phyloP scores from a whole-genome alignment of 805 yeast species.

The Phaffomyces thermotolerans region DNA sequence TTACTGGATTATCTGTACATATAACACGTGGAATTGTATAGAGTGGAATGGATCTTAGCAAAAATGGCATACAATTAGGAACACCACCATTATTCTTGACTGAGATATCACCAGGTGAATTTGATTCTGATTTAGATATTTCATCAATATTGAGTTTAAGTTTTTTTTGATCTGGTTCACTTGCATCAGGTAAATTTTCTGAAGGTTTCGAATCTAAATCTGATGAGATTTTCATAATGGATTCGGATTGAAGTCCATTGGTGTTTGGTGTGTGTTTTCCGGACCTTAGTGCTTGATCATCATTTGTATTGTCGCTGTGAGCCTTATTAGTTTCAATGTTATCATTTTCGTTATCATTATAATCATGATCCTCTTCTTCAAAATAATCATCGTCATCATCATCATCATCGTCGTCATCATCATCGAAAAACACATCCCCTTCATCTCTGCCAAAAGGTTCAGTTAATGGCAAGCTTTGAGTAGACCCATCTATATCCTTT shows the following conservation, averaged over 20 bases:
- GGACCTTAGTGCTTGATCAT: too few relatives aligned
- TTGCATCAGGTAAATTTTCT: slow-evolving; percentile 6
- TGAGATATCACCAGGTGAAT: slow-evolving; percentile 6
- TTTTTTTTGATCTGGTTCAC: slow-evolving; percentile 17
- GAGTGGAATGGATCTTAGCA: slow-evolving; percentile 56
- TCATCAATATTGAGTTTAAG: slow-evolving; percentile 4
- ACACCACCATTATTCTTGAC: slow-evolving; percentile 32
- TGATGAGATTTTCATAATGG: not conserved
- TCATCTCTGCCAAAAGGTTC: slow-evolving; percentile 17
- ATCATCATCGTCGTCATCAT: slow-evolving; percentile 19
- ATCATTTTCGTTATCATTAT: slow-evolving; percentile 3
- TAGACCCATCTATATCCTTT: slow-evolving; percentile 17
- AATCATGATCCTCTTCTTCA: too few relatives aligned
- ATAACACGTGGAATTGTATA: slow-evolving; percentile 53
- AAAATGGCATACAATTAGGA: slow-evolving; percentile 62
- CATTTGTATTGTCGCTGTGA: not conserved
- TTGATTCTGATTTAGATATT: slow-evolving; percentile 3
- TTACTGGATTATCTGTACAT: slow-evolving; percentile 29
- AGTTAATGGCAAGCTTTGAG: slow-evolving; percentile 10
- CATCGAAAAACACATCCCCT: slow-evolving; percentile 22
- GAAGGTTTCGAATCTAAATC: not conserved
- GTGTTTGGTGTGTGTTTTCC: too few relatives aligned
- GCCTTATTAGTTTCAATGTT: slow-evolving; percentile 10
- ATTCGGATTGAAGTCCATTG: too few relatives aligned
- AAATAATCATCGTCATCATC: slow-evolving; percentile 16